Conservation (phyloP, 2,329 filamentous ascomycete genomes). For the Xylariaceae sp. region DNA sequence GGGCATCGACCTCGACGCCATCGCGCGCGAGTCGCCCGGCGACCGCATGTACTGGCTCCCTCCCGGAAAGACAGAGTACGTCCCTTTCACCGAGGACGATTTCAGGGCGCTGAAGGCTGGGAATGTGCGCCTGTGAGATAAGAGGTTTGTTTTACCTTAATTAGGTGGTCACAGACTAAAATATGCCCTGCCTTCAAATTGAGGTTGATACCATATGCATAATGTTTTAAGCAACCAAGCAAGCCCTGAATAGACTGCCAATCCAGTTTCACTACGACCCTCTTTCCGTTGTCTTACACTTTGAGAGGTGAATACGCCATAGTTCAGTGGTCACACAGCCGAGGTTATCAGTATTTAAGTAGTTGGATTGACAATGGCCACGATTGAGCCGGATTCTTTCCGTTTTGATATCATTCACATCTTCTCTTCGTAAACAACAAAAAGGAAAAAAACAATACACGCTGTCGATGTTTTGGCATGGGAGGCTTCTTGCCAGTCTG, state of each 20-base stretch:
- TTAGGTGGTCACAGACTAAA: background rate
- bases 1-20: conserved; percentile 37
- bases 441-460: conserved; percentile 1
- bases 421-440: conserved; percentile 5
- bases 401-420: conserved; percentile 11
- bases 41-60: conserved; percentile 38
- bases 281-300: background rate
- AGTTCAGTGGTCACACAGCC: too few relatives aligned
- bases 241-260: background rate
- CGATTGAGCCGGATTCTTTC: conserved; percentile 1
- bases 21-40: conserved; percentile 27
- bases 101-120: conserved; percentile 29
- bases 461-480: conserved; percentile 10
- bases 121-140: conserved; percentile 18
- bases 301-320: too few relatives aligned
- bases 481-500: background rate
- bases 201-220: too few relatives aligned
- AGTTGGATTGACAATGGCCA: conserved; percentile 1
- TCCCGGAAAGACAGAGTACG: conserved; percentile 27
- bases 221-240: background rate
- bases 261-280: too few relatives aligned
- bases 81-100: conserved; percentile 34
- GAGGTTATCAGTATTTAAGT: background rate
- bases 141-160: conserved; percentile 1
- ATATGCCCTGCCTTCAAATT: too few relatives aligned